Evolutionary conservation across 2,329 filamentous ascomycete species (phyloP), one percentile per base, ranked within the genome.

Genomic region (Neofusicoccum kwambonambiense): DNA sequence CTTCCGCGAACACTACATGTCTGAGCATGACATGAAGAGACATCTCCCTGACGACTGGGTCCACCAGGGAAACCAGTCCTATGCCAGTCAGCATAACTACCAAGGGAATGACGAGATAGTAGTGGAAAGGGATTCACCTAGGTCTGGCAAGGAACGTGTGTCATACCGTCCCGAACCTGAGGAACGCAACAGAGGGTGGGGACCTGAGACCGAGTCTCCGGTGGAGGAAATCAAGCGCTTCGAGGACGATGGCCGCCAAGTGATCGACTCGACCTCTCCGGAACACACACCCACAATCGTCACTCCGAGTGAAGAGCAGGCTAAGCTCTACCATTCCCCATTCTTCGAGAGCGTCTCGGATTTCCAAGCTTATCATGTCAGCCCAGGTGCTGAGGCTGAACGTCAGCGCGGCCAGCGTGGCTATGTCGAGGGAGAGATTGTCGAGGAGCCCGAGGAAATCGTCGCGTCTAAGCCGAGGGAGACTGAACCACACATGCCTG

Each of bases 401-500:
- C 27, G 27, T 31, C 27, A 31, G 31, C 27, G 4, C 7, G 42
- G 31, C 17, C 41, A 34, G 31, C 56, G 47, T 27, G 76, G 75
- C 17, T 78, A 78, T 67, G 73, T 80, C 15, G 75, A 75, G 66
- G 61, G 57, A 13, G 50, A 76, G 68, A 52, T 70, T 67, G 68
- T 70, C 62, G 79, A 80, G 17, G 87, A 88, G 3, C 84, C 87
- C 3, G 88, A 89, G 70, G 84, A 85, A 13, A 72, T 62, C 8
- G 68, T 77, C 11, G 35, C 45, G 2, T 50, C 47, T 2, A 47
- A n/a, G 35, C 45, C 57, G 15, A 81, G 78, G 67, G 80, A 82
- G n/a, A 78, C 78, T 58, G 70, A 72, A 19, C 72, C 81, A 49
- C 82, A 85, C 64, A 85, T 89, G 75, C 88, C 89, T 27, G 89